Percentiles rank a stretch among this genome's conserved stretches.
Evolutionary conservation across 306 rosid species (phyloP).

Genomic region (Acacia melanoxylon): DNA sequence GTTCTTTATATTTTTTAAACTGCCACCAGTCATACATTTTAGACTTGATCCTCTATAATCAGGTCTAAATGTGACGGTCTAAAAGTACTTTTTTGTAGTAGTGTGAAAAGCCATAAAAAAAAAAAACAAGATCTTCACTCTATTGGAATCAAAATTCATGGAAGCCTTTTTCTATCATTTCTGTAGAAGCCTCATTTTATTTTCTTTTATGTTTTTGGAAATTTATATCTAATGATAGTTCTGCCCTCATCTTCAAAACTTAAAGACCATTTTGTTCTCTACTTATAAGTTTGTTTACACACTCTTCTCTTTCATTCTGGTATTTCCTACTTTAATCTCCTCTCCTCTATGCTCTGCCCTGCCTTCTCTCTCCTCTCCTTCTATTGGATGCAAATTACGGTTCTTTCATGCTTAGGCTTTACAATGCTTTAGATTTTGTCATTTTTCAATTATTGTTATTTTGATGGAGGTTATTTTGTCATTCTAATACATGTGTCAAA

Average conservation of each 20-base stretch:
- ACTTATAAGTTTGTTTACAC: background rate
- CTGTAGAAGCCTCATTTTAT: background rate
- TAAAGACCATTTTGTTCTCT: background rate
- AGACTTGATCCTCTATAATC: no score
- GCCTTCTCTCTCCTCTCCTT: background rate
- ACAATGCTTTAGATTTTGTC: no score
- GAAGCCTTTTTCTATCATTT: background rate
- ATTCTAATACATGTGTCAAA: no score
- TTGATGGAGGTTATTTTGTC: no score
- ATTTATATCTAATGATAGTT: background rate
- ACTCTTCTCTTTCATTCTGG: background rate
- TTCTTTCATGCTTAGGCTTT: background rate
- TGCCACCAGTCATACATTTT: no score
- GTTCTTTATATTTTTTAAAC: no score
- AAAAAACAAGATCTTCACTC: background rate
- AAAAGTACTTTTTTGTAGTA: no score
- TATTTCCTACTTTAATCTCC: no score
- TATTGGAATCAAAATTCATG: background rate
- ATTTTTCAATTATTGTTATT: no score
- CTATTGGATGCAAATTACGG: background rate
- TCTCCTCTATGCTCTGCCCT: background rate
- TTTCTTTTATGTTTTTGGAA: no score
- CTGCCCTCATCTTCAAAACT: background rate
- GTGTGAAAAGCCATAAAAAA: no score
- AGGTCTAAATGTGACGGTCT: no score